Evolutionary conservation across 768 basidiomycete species (phyloP).

Genomic region (Tulasnella sp.): DNA sequence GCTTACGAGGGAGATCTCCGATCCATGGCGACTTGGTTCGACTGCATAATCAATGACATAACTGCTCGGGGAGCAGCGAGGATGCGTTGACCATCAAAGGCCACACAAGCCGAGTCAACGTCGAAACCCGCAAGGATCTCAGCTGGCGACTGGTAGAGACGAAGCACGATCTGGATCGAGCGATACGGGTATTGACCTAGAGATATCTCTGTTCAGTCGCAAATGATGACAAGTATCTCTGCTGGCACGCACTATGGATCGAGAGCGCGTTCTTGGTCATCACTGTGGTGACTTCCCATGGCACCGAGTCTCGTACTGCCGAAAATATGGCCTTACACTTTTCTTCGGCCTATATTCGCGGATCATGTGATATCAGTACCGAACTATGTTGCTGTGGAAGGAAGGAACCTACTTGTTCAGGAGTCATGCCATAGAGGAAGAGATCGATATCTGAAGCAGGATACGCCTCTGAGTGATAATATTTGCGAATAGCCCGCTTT

Average conservation of each 20-base stretch:
- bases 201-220: not conserved
- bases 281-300: constrained; percentile 36
- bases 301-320: constrained; percentile 51
- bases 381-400: not conserved
- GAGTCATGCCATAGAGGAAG: constrained; percentile 48
- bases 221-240: not conserved
- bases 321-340: constrained; percentile 50
- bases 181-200: constrained; percentile 55
- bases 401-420: constrained; percentile 35
- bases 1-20: constrained; percentile 45
- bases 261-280: constrained; percentile 50
- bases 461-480: constrained; percentile 43
- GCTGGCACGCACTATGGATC: constrained; percentile 47
- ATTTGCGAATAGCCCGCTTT: constrained; percentile 46
- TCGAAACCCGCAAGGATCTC: constrained; percentile 59
- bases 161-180: constrained; percentile 51
- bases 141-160: constrained; percentile 51
- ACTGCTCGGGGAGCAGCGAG: constrained; percentile 51
- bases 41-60: constrained; percentile 53
- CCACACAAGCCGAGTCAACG: constrained; percentile 51
- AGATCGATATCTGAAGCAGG: constrained; percentile 54
- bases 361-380: no score
- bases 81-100: constrained; percentile 43
- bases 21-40: constrained; percentile 50
- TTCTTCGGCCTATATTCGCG: constrained; percentile 47